These are phyloP conservation scores for Teunomyces aglyptinius DNA, from an alignment of 805 yeast species.

Conservation along the genomic window DNA sequence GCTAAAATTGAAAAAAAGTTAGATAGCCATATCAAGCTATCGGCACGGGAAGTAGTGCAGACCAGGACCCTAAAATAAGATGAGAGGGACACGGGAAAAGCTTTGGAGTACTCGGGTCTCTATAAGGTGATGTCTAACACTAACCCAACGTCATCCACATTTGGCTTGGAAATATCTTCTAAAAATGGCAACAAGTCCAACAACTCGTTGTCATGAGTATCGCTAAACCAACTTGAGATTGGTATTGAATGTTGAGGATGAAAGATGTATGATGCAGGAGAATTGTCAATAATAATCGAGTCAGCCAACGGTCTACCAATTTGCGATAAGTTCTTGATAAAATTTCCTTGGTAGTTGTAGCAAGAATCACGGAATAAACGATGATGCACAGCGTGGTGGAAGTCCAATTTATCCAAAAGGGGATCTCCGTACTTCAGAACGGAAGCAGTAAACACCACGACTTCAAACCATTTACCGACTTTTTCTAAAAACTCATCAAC, in stretches of 20 bases:
- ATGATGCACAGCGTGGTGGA: conserved; percentile 76
- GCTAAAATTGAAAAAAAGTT: not conserved
- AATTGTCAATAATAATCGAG: conserved; percentile 88
- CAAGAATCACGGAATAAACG: conserved; percentile 93
- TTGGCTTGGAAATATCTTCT: conserved; percentile 71
- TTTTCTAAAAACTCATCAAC: conserved; percentile 86
- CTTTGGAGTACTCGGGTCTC: not conserved
- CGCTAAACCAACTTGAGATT: conserved; percentile 96
- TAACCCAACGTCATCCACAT: conserved; percentile 80
- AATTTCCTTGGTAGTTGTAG: conserved; percentile 89
- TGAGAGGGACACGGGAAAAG: not conserved
- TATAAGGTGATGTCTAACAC: conserved; percentile 74
- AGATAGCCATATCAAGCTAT: too few relatives aligned
- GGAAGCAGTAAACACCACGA: conserved; percentile 95
- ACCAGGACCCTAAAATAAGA: too few relatives aligned
- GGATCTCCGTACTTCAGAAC: conserved; percentile 97
- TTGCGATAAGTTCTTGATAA: conserved; percentile 89
- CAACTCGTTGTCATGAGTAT: conserved; percentile 94
- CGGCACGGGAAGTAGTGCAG: too few relatives aligned
- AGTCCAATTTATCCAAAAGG: conserved; percentile 80
- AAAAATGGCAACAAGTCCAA: conserved; percentile 87
- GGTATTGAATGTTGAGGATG: conserved; percentile 99
- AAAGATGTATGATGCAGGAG: conserved; percentile 97
- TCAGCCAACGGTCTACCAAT: conserved; percentile 89
- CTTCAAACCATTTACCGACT: conserved; percentile 87